Evolutionary conservation across 1,139 yeast genomes (phyloP), one percentile per base, ranked within the genome.

Genomic region (Candida sanyaensis): DNA sequence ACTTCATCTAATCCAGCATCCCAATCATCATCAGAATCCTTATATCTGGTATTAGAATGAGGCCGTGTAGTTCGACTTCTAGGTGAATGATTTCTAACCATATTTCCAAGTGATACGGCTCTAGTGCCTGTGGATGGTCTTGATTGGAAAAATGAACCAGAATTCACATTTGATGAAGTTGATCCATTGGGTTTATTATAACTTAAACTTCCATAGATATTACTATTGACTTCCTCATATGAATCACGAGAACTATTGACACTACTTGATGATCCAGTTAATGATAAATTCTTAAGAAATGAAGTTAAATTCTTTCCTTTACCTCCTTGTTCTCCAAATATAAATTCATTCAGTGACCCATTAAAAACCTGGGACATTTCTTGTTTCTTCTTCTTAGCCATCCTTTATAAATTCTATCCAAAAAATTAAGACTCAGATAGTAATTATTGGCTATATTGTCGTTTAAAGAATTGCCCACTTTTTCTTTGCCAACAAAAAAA

Each of bases 21-120:
- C 97, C 97, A 91, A 64, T 90, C 97, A 58, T 88, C 96, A 62
- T 90, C 97, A 43, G 84, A 65, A 60, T 88, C 96, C 21, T 79
- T 69, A 55, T 81, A 83, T 47, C 65, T 61, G 33, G 57, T 53
- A 13, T 29, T 48, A 21, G 55, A 48, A 31, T 39, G 47, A 4
- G 55, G 46, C 36, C 55, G 37, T 11, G 45, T 42, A 26, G 37
- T 42, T 2, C 36, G 48, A 31, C 46, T 47, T 27, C 49, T 30
- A 13, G 45, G 43, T 30, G 28, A 31, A 27, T 21, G 38, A 9
- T 42, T 41, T 17, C 33, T 26, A 12, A 17, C 43, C 32, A 30
- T 11, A 12, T 26, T 29, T 21, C 54, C 52, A 27, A 55, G 56
- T 11, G 68, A 60, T 6, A 55, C 60, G 9, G 66, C 51, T 38